Percentiles rank a stretch among this genome's conserved stretches.
phyloP scores from a whole-genome alignment of 495 filamentous ascomycete species.

The Penicillium chermesinum region DNA sequence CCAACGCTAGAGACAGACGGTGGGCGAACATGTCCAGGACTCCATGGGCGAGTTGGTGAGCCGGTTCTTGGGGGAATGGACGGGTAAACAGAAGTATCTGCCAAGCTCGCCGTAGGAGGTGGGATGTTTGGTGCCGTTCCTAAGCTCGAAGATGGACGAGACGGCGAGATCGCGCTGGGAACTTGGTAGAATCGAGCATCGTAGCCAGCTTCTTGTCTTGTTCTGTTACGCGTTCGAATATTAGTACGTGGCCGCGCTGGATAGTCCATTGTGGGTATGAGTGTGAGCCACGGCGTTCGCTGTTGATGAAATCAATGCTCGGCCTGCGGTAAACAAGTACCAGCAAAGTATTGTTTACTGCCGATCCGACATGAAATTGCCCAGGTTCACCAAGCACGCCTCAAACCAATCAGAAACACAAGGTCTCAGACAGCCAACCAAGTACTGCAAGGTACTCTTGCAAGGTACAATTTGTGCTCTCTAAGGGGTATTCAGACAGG shows the following conservation, averaged over 20 bases:
- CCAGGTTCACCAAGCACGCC: background rate
- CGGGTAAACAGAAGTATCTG: conserved; percentile 36
- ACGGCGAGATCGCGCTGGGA: conserved; percentile 30
- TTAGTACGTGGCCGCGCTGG: conserved; percentile 27
- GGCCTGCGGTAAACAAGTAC: conserved; percentile 7
- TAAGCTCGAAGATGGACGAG: conserved; percentile 52
- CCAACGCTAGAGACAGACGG: conserved; percentile 50
- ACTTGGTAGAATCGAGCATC: conserved; percentile 28
- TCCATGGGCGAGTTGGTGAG: conserved; percentile 68
- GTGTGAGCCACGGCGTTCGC: too few species aligned
- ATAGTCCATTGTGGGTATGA: conserved; percentile 11
- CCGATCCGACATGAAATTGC: background rate
- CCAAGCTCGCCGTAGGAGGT: conserved; percentile 41
- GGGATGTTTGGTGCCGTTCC: conserved; percentile 51
- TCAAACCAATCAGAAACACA: background rate
- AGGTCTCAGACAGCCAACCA: conserved; percentile 3
- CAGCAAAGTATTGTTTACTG: conserved; percentile 10
- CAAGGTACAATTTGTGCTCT: too few species aligned
- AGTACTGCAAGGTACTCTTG: conserved; percentile 4
- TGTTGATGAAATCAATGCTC: background rate
- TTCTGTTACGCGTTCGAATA: conserved; percentile 21
- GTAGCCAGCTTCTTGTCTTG: conserved; percentile 20
- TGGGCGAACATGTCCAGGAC: conserved; percentile 57
- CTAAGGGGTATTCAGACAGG: conserved; percentile 12
- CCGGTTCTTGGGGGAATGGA: conserved; percentile 46